Evolutionary conservation across 441 rosid genomes (phyloP).

Genomic region (Gossypium lobatum): DNA sequence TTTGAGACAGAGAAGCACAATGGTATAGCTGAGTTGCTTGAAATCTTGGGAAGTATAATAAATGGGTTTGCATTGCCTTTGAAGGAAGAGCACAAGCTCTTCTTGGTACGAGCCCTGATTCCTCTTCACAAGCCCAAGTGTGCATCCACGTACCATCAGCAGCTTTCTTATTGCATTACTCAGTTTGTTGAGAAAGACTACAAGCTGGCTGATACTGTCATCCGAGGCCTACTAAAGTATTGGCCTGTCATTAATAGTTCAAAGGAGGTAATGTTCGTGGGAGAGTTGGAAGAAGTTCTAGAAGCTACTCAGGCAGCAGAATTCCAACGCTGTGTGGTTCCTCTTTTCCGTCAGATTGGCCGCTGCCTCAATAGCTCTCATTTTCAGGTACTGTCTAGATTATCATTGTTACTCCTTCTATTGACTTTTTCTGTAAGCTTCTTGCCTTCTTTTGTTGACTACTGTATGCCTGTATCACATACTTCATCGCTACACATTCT

Average conservation of each 20-base stretch:
- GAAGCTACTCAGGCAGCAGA: slow-evolving; percentile 81
- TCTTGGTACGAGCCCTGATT: slow-evolving; percentile 70
- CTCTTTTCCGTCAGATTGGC: slow-evolving; percentile 61
- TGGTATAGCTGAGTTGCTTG: slow-evolving; percentile 59
- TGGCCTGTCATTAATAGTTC: slow-evolving; percentile 82
- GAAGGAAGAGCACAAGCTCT: slow-evolving; percentile 89
- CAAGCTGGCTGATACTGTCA: slow-evolving; percentile 76
- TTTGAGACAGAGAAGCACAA: slow-evolving; percentile 65
- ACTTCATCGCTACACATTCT: background rate
- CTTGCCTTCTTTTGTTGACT: background rate
- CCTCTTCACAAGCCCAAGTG: slow-evolving; percentile 87
- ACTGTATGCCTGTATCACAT: background rate
- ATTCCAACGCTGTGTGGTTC: slow-evolving; percentile 81
- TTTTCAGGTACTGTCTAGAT: slow-evolving; percentile 57
- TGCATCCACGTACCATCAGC: slow-evolving; percentile 67
- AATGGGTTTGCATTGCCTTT: slow-evolving; percentile 82
- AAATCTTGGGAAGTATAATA: slow-evolving; percentile 69
- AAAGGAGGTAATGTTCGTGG: slow-evolving; percentile 72
- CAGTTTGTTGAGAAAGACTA: slow-evolving; percentile 87
- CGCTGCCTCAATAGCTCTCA: slow-evolving; percentile 78
- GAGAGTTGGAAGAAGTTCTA: slow-evolving; percentile 87
- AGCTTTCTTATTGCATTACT: slow-evolving; percentile 74
- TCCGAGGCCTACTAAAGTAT: slow-evolving; percentile 71
- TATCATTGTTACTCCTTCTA: background rate
- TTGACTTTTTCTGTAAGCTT: background rate